Percentiles rank a stretch among this genome's conserved stretches.
phyloP scores from a whole-genome alignment of 2,329 filamentous ascomycete species.

The Coniosporium tulheliwenetii region DNA sequence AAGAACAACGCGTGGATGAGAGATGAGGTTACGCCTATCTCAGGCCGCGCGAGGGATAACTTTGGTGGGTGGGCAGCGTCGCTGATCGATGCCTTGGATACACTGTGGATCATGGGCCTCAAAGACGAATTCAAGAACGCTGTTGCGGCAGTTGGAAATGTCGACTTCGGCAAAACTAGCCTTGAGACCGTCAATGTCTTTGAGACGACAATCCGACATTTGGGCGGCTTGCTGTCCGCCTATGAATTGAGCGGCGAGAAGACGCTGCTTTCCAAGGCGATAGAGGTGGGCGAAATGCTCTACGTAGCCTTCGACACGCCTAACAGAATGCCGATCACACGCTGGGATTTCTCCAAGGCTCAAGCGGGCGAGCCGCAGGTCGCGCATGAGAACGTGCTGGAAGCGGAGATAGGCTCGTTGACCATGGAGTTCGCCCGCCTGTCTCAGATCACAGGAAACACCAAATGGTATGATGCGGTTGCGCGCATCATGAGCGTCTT shows the following conservation, averaged over 20 bases:
- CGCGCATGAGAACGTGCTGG: constrained; percentile 23
- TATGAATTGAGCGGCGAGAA: constrained; percentile 20
- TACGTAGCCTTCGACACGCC: constrained; percentile 32
- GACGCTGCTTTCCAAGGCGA: constrained; percentile 17
- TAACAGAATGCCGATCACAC: constrained; percentile 27
- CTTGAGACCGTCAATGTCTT: constrained; percentile 29
- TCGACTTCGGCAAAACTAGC: constrained; percentile 25
- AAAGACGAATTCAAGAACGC: constrained; percentile 31
- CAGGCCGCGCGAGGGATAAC: constrained; percentile 20
- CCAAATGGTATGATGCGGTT: constrained; percentile 30
- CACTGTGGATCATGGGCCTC: constrained; percentile 31
- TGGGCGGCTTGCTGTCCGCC: constrained; percentile 19
- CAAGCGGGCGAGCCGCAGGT: constrained; percentile 20
- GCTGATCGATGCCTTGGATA: constrained; percentile 29
- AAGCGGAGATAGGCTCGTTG: constrained; percentile 31
- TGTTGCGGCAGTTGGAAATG: constrained; percentile 23
- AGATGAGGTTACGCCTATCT: constrained; percentile 31
- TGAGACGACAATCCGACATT: constrained; percentile 31
- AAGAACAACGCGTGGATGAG: constrained; percentile 29
- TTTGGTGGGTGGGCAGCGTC: constrained; percentile 33
- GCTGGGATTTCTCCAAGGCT: constrained; percentile 25
- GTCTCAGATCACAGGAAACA: constrained; percentile 27
- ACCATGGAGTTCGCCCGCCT: constrained; percentile 32
- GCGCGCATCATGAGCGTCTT: constrained; percentile 25
- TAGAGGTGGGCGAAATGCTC: constrained; percentile 25